phyloP scores from a whole-genome alignment of 768 basidiomycete species.

The Macrolepiota fuliginosa region DNA sequence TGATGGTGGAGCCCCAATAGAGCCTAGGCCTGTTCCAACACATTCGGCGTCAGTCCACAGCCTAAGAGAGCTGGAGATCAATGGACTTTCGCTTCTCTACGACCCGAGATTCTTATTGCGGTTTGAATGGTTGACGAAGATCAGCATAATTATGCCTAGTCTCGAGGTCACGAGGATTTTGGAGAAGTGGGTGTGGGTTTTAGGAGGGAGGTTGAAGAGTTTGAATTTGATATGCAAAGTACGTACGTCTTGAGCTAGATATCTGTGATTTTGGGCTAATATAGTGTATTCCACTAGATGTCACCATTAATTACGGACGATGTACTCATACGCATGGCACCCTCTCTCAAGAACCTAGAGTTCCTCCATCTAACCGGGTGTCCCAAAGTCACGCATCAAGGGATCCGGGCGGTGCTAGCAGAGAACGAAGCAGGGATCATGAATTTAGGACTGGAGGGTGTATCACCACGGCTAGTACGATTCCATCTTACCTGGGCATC shows the following conservation, averaged over 20 bases:
- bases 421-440: constrained; percentile 44
- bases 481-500: not conserved
- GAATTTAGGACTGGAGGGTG: constrained; percentile 57
- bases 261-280: not conserved
- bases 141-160: constrained; percentile 78
- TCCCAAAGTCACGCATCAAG: constrained; percentile 60
- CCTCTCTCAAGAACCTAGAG: constrained; percentile 47
- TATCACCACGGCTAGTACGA: constrained; percentile 59
- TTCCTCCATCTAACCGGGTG: constrained; percentile 67
- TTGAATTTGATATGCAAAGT: constrained; percentile 75
- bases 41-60: constrained; percentile 22
- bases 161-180: constrained; percentile 47
- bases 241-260: no score
- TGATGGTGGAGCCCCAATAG: no score
- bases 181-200: constrained; percentile 46
- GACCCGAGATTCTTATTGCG: constrained; percentile 46
- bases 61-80: constrained; percentile 65
- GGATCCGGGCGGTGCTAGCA: constrained; percentile 51
- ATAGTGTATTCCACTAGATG: constrained; percentile 31
- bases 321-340: constrained; percentile 48
- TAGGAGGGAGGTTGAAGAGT: constrained; percentile 45
- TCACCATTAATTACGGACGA: constrained; percentile 59
- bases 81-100: constrained; percentile 61
- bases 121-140: constrained; percentile 50
- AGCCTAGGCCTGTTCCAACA: not conserved